Conservation (phyloP, 2,329 filamentous ascomycete genomes). For the Zasmidium citrigriseum region DNA sequence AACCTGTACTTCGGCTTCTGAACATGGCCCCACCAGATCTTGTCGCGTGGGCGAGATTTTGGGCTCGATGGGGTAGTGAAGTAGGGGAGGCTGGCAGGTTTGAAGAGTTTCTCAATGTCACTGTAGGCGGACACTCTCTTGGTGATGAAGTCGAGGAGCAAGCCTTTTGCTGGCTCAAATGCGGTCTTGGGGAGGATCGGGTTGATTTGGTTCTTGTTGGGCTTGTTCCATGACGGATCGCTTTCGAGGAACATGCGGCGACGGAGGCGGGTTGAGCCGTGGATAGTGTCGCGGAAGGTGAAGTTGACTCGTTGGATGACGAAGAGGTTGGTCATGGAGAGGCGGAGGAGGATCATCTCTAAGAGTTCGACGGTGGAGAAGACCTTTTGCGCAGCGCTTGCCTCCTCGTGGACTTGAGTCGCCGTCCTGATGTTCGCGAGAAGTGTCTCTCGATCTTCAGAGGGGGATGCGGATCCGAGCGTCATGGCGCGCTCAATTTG, state of each 20-base stretch:
- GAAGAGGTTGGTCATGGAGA: constrained; percentile 6
- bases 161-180: background rate
- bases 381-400: background rate
- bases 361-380: background rate
- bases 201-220: background rate
- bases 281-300: background rate
- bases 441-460: no score
- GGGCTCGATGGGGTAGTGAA: background rate
- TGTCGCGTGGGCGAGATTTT: background rate
- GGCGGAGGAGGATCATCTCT: background rate
- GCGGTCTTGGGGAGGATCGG: background rate
- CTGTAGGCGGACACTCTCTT: background rate
- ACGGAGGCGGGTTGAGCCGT: constrained; percentile 13
- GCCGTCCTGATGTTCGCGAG: background rate
- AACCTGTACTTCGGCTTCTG: background rate
- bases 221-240: background rate
- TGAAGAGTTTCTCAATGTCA: no score
- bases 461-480: no score
- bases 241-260: background rate
- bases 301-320: constrained; percentile 9
- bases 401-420: background rate
- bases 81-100: background rate
- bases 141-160: background rate
- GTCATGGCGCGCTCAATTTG: no score
- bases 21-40: background rate